Conservation (phyloP, 169 alveolate genomes). For the Cryptosporidium sp. region DNA sequence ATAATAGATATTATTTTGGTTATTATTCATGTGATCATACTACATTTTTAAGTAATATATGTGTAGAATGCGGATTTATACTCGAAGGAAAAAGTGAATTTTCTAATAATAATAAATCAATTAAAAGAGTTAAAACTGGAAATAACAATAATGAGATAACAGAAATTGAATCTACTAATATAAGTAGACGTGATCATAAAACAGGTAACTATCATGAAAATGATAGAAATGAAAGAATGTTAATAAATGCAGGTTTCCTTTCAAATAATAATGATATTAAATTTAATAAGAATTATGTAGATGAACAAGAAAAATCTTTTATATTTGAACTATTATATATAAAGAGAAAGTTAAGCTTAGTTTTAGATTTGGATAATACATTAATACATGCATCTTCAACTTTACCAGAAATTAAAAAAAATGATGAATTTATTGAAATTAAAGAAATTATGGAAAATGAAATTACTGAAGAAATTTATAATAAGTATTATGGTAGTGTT, state of each 20-base stretch:
- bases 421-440: neutral
- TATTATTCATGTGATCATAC: conserved; percentile 53
- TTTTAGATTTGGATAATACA: conserved; percentile 86
- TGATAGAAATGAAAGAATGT: conserved; percentile 14
- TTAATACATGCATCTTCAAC: conserved; percentile 84
- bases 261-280: conserved; percentile 39
- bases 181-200: neutral
- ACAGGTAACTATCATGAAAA: neutral
- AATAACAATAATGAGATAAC: neutral
- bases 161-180: neutral
- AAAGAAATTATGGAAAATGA: neutral
- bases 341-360: conserved; percentile 83
- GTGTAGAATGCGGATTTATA: conserved; percentile 63
- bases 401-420: conserved; percentile 49
- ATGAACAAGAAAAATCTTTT: conserved; percentile 46
- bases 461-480: conserved; percentile 57
- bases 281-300: conserved; percentile 37
- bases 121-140: neutral
- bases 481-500: conserved; percentile 35
- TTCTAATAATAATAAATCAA: neutral
- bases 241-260: conserved; percentile 63
- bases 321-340: conserved; percentile 39
- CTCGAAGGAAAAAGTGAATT: neutral
- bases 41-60: conserved; percentile 46
- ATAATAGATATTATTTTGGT: conserved; percentile 1